Percentiles rank a stretch among this genome's conserved stretches.
phyloP scores from a whole-genome alignment of 345 rosid genomes.

The Populus euphratica region DNA sequence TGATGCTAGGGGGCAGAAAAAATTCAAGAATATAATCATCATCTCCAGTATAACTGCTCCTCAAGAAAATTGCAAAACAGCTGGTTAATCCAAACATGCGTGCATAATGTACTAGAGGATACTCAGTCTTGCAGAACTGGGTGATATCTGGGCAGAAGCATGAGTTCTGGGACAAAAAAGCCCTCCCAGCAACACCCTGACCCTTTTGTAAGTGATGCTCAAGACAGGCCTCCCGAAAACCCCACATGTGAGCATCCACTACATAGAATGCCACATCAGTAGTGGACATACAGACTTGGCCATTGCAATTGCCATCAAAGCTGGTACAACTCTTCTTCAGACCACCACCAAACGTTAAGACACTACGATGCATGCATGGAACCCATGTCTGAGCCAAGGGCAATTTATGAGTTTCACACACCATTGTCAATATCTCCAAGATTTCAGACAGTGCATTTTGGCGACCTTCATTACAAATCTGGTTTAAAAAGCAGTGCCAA shows the following conservation, averaged over 20 bases:
- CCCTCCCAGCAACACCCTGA: slow-evolving; percentile 89
- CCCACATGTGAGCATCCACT: slow-evolving; percentile 92
- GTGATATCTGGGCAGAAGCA: slow-evolving; percentile 76
- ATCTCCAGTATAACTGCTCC: slow-evolving; percentile 67
- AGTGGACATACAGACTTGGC: slow-evolving; percentile 85
- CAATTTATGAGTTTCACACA: slow-evolving; percentile 78
- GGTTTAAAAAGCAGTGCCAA: slow-evolving; percentile 45
- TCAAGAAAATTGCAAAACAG: slow-evolving; percentile 79
- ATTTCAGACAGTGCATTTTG: slow-evolving; percentile 86
- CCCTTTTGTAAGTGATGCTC: slow-evolving; percentile 96
- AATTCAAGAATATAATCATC: slow-evolving; percentile 87
- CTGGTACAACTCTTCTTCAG: slow-evolving; percentile 81
- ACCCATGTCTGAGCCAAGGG: slow-evolving; percentile 99
- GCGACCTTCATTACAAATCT: slow-evolving; percentile 90
- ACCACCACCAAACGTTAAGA: slow-evolving; percentile 82
- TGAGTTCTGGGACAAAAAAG: slow-evolving; percentile 64
- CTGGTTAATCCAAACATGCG: slow-evolving; percentile 76
- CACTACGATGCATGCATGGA: slow-evolving; percentile 87
- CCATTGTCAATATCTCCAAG: slow-evolving; percentile 77
- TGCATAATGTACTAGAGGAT: slow-evolving; percentile 95
- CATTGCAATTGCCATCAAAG: slow-evolving; percentile 85
- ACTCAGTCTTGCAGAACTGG: slow-evolving; percentile 74
- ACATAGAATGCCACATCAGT: slow-evolving; percentile 84
- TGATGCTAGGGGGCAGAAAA: slow-evolving; percentile 61
- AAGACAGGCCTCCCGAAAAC: slow-evolving; percentile 84